Evolutionary conservation across 1,284 basidiomycete species (phyloP), one percentile per base, ranked within the genome.

Genomic region (Singerocomus rubriflavus): DNA sequence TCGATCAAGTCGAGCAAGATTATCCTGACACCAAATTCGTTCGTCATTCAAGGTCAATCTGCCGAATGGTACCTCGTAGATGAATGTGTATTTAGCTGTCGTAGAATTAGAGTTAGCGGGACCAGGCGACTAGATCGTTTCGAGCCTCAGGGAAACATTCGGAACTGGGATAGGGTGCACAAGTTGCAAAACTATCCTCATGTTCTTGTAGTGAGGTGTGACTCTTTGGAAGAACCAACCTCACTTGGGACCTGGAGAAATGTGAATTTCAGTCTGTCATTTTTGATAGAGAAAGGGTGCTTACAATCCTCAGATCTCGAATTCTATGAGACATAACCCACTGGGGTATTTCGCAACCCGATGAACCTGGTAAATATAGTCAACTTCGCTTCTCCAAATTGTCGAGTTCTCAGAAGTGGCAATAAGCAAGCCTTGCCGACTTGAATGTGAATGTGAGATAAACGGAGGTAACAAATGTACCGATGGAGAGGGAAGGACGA

Each of bases 291-390:
- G n/a, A 29, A 45, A 38, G 7, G 43, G 33, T 25, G n/a, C 57
- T 11, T 49, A 67, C 66, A 30, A 37, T 53, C 26, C 53, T 52
- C 12, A 40, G 31, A 33, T 52, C 55, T 31, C 29, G 52, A 16
- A 40, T 48, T 10, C 42, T 27, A 26, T 44, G 43, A 30, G 50
- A 47, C 12, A 48, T 17, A 29, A 25, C 46, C 46, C 33, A 49
- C 14, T 44, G 49, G 13, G 30, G 42, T 17, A 12, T 42, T 36
- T 46, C 37, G 9, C 32, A 12, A 16, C 33, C 32, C 13, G 50
- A 37, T 12, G 27, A 48, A 21, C 43, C 38, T 25, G 38, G 34
- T 9, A 21, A 21, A 29, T 16, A 36, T 16, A 36, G 16, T 46
- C 34, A 12, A 48, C 13, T 6, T 31, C 32, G 33, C 33, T 33